A percentile compares a stretch with the other conserved stretches of the same genome.
Conservation (phyloP, 2,329 filamentous ascomycete species). For the Trichoderma oligosporum region DNA sequence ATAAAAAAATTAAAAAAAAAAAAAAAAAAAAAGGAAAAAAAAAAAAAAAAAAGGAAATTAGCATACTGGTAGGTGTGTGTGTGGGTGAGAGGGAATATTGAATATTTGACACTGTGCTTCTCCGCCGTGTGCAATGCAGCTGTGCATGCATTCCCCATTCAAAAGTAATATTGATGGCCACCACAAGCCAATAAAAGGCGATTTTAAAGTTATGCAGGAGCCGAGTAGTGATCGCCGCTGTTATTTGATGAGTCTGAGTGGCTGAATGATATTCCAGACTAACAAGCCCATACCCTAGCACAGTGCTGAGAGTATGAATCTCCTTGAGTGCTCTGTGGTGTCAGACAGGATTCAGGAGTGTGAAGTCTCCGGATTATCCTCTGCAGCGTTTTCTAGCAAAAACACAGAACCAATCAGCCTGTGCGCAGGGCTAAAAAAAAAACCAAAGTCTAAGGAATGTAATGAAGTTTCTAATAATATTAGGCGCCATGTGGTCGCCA, state of each 20-base stretch:
- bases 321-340: background rate
- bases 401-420: background rate
- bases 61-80: too few species aligned
- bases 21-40: background rate
- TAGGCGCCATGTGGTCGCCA: constrained; percentile 20
- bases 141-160: constrained; percentile 24
- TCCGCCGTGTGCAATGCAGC: constrained; percentile 18
- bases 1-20: background rate
- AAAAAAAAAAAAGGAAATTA: too few species aligned
- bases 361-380: constrained; percentile 4
- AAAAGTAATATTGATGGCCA: constrained; percentile 23
- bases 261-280: constrained; percentile 20
- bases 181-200: constrained; percentile 24
- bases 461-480: constrained; percentile 18
- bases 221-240: constrained; percentile 26
- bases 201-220: constrained; percentile 24
- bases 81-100: constrained; percentile 18
- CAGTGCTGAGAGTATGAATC: constrained; percentile 12
- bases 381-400: background rate
- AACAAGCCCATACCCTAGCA: constrained; percentile 13
- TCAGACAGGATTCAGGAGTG: constrained; percentile 19
- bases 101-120: constrained; percentile 1
- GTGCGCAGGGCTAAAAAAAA: background rate
- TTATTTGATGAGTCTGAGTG: constrained; percentile 22
- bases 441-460: constrained; percentile 6